phyloP scores from a whole-genome alignment of 1,284 basidiomycete genomes.

The Chiua sp. region DNA sequence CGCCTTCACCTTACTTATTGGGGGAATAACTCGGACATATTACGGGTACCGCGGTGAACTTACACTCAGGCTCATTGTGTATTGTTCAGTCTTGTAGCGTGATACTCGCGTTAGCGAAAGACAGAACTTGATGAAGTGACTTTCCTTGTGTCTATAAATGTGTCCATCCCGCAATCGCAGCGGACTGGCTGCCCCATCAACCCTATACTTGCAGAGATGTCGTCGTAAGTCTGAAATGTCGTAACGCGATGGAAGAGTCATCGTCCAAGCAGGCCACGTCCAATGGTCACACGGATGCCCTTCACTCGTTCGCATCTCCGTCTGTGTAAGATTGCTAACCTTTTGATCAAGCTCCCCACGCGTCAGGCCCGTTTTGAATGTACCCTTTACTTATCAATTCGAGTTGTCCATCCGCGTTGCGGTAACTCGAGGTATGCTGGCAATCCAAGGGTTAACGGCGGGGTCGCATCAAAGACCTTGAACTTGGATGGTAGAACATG shows the following conservation, averaged over 20 bases:
- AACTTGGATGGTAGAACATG: conserved; percentile 68
- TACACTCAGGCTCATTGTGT: conserved; percentile 61
- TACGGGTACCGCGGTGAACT: conserved; percentile 81
- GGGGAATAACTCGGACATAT: too few relatives aligned
- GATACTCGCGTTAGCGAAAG: conserved; percentile 68
- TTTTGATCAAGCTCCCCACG: conserved; percentile 76
- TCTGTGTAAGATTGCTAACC: conserved; percentile 65
- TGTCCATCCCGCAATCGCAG: conserved; percentile 43
- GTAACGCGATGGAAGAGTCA: conserved; percentile 74
- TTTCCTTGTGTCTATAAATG: conserved; percentile 71
- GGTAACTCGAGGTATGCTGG: conserved; percentile 9
- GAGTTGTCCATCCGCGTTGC: conserved; percentile 20
- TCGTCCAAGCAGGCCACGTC: conserved; percentile 67
- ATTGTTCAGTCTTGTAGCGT: conserved; percentile 76
- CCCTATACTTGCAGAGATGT: conserved; percentile 54
- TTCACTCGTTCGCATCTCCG: conserved; percentile 17
- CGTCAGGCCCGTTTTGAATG: conserved; percentile 65
- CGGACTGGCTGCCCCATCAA: too few relatives aligned
- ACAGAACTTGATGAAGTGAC: conserved; percentile 74
- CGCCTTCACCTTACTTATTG: background rate
- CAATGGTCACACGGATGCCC: background rate
- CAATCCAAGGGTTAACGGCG: conserved; percentile 78
- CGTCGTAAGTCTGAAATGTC: conserved; percentile 61
- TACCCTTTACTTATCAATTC: conserved; percentile 78
- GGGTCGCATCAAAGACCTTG: conserved; percentile 79